Base-by-base conservation (phyloP, 345 rosid species). In the Sisymbrium irio region DNA sequence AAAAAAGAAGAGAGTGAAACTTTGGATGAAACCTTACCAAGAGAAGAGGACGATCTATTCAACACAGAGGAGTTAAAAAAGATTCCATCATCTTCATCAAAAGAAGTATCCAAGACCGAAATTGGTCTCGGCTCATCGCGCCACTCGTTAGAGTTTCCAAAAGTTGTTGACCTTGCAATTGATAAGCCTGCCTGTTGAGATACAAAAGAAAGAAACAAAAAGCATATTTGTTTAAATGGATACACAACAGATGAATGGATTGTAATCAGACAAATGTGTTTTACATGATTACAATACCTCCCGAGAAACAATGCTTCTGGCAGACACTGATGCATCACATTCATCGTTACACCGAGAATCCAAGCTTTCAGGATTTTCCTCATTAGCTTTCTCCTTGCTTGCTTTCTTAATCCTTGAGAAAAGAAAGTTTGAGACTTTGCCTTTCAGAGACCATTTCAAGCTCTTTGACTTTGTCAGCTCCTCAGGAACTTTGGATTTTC, bases 111-210 rank as follows among this genome's bases (percentile, higher is more conserved):
- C 62, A 87, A 62, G 74, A 87, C 92, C 7, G 90, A 87, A 45
- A 73, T 58, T 14, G 90, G 90, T 71, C 89, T 87, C 15, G 89
- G 96, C 39, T 85, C 90, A 77, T 85, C 82, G 25, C 66, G 85
- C 83, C 83, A 85, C 75, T 82, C 88, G 2, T 61, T 72, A 12
- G 73, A 46, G 73, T 56, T 78, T 77, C 76, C 56, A 0, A 72
- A 69, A 33, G 77, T 53, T 73, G 67, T 78, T 45, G 53, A 45
- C 63, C 33, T 77, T 63, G 78, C 62, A 15, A 78, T 67, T 40
- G 84, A 44, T 46, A 57, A 39, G 13, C 40, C 69, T 53, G 60
- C 83, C 93, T 86, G 79, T 56, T 20, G 59, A 64, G 15, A 67
- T 19, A 53, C 45, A 32, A 9, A 42, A 61, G 5, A 47, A 28